Percentiles rank a stretch among this genome's conserved stretches.
Evolutionary conservation across 2,329 filamentous ascomycete species (phyloP).

Genomic region (Exophiala alcalophila): DNA sequence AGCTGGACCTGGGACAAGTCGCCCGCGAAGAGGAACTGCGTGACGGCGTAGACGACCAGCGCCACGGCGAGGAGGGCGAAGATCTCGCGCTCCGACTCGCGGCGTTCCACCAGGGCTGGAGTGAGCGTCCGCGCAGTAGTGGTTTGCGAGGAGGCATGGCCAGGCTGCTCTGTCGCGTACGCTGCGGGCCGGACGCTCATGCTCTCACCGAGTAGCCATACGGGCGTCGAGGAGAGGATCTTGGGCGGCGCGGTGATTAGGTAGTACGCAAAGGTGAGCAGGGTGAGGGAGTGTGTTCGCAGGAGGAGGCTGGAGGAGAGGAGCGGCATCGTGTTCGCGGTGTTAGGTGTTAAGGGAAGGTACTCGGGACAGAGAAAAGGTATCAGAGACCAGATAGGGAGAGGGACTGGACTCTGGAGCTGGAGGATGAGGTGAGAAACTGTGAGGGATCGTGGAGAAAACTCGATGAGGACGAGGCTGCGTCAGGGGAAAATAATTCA

Average conservation of each 20-base stretch:
- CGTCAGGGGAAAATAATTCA: too few relatives aligned
- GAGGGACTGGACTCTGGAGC: background rate
- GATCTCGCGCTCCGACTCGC: slow-evolving; percentile 19
- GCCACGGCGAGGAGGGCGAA: slow-evolving; percentile 23
- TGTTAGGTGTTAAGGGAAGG: background rate
- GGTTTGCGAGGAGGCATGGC: slow-evolving; percentile 3
- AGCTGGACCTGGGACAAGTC: slow-evolving; percentile 18
- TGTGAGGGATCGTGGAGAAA: too few relatives aligned
- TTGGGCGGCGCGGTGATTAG: slow-evolving; percentile 22
- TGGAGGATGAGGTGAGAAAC: background rate
- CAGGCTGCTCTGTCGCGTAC: slow-evolving; percentile 18
- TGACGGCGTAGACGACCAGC: slow-evolving; percentile 18
- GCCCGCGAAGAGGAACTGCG: slow-evolving; percentile 25
- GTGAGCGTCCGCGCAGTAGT: background rate
- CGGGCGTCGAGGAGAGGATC: slow-evolving; percentile 25
- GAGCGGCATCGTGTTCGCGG: slow-evolving; percentile 24
- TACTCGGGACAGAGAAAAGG: background rate
- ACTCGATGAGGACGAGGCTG: background rate
- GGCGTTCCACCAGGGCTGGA: background rate
- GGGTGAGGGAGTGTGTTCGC: slow-evolving; percentile 20
- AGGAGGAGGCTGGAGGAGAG: slow-evolving; percentile 28
- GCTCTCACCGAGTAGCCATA: slow-evolving; percentile 28
- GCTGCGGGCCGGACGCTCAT: slow-evolving; percentile 26
- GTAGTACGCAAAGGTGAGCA: slow-evolving; percentile 24
- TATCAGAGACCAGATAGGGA: background rate